A percentile compares a stretch with the other conserved stretches of the same genome.
Conservation (phyloP, 495 filamentous ascomycete species). For the Aspergillus nanangensis region DNA sequence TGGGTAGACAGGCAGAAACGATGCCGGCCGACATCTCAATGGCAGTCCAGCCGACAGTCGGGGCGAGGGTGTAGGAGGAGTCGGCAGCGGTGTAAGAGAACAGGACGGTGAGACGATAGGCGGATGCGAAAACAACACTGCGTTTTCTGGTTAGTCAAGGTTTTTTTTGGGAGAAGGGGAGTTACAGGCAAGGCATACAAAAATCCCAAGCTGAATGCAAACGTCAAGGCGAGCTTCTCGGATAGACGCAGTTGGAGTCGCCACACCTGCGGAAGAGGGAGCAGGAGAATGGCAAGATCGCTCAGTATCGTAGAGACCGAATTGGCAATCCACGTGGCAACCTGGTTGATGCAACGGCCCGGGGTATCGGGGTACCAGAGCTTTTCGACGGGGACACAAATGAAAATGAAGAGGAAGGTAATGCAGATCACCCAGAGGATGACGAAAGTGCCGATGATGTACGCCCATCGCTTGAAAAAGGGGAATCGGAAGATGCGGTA, state of each 20-base stretch:
- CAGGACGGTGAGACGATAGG: constrained; percentile 30
- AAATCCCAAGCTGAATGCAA: constrained; percentile 24
- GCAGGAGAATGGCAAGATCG: constrained; percentile 40
- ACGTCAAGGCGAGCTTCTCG: constrained; percentile 16
- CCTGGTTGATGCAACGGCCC: constrained; percentile 40
- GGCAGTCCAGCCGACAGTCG: constrained; percentile 37
- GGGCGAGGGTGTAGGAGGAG: constrained; percentile 36
- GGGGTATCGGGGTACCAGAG: constrained; percentile 32
- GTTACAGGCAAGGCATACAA: constrained; percentile 24
- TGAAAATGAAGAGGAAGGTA: constrained; percentile 39
- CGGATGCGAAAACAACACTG: constrained; percentile 34
- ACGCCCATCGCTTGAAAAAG: constrained; percentile 30
- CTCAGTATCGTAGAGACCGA: constrained; percentile 43
- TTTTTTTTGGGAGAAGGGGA: background rate
- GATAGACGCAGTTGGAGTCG: constrained; percentile 24
- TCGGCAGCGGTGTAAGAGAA: constrained; percentile 28
- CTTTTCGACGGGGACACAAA: constrained; percentile 39
- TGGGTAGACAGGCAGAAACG: constrained; percentile 41
- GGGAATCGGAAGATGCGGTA: constrained; percentile 36
- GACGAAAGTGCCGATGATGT: constrained; percentile 34
- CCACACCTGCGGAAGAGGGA: constrained; percentile 42
- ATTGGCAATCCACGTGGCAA: constrained; percentile 41
- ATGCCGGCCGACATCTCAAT: constrained; percentile 45
- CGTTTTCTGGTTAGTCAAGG: background rate
- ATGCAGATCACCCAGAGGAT: constrained; percentile 35